These are phyloP conservation scores for Mycena crocata DNA, from an alignment of 768 basidiomycete species.

Conservation along the genomic window DNA sequence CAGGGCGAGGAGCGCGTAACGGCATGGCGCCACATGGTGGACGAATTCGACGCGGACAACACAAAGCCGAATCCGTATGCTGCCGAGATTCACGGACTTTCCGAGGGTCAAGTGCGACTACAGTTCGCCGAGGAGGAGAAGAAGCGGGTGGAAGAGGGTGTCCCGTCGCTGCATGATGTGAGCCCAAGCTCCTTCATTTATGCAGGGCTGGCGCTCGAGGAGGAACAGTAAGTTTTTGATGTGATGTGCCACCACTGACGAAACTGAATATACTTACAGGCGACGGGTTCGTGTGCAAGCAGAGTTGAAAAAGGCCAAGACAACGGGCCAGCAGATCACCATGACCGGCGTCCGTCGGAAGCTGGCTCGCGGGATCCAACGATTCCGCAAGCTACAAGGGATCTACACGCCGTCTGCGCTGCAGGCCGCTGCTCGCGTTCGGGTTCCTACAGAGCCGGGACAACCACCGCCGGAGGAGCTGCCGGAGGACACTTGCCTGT, in stretches of 20 bases:
- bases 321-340: neutral
- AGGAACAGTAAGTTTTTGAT: no score
- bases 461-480: neutral
- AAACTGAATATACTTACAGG: no score
- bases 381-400: conserved; percentile 13
- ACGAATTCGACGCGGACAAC: conserved; percentile 11
- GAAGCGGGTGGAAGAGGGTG: no score
- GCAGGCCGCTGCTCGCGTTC: neutral
- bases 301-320: conserved; percentile 4
- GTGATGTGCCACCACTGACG: no score
- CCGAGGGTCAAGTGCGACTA: no score
- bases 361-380: neutral
- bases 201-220: no score
- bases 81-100: no score
- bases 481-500: neutral
- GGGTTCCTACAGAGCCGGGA: neutral
- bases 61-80: neutral
- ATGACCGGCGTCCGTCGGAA: neutral
- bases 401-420: conserved; percentile 12
- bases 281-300: conserved; percentile 9
- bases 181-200: no score
- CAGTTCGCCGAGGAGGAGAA: no score
- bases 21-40: conserved; percentile 1
- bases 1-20: conserved; percentile 7
- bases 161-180: no score